Evolutionary conservation across 2,329 filamentous ascomycete genomes (phyloP).

Genomic region (Penicillium thymicola): DNA sequence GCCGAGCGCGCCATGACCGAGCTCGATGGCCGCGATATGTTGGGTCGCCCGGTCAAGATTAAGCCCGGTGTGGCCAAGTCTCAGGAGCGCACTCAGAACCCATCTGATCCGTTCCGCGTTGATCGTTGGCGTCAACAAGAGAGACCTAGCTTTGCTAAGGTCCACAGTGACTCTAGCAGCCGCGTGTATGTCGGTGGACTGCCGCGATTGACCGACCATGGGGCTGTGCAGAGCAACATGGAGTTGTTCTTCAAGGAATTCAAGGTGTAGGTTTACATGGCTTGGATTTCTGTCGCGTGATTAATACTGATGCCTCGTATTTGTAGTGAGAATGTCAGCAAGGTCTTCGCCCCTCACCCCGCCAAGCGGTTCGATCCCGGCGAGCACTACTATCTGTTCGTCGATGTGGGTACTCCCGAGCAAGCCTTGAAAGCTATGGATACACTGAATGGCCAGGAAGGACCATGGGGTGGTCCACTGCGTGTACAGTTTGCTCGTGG

Average conservation of each 20-base stretch:
- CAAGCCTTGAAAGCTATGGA: constrained; percentile 54
- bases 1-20: constrained; percentile 58
- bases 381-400: constrained; percentile 63
- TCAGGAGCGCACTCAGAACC: constrained; percentile 27
- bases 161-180: constrained; percentile 37
- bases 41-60: constrained; percentile 60
- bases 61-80: constrained; percentile 62
- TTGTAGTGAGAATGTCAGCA: constrained; percentile 47
- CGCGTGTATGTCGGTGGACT: constrained; percentile 50
- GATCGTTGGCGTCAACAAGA: constrained; percentile 46
- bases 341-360: constrained; percentile 58
- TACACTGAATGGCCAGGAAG: constrained; percentile 40
- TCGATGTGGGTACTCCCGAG: constrained; percentile 57
- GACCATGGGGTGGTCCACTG: constrained; percentile 41
- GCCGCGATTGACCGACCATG: constrained; percentile 43
- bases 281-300: neutral
- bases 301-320: neutral
- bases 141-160: constrained; percentile 33
- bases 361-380: constrained; percentile 52
- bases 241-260: constrained; percentile 46
- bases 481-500: constrained; percentile 42
- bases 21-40: constrained; percentile 54
- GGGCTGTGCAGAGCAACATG: constrained; percentile 43
- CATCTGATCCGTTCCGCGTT: constrained; percentile 27
- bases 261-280: constrained; percentile 35